A percentile compares a stretch with the other conserved stretches of the same genome.
Conservation (phyloP, 2,329 filamentous ascomycete species). For the Calonectria hawksworthii region DNA sequence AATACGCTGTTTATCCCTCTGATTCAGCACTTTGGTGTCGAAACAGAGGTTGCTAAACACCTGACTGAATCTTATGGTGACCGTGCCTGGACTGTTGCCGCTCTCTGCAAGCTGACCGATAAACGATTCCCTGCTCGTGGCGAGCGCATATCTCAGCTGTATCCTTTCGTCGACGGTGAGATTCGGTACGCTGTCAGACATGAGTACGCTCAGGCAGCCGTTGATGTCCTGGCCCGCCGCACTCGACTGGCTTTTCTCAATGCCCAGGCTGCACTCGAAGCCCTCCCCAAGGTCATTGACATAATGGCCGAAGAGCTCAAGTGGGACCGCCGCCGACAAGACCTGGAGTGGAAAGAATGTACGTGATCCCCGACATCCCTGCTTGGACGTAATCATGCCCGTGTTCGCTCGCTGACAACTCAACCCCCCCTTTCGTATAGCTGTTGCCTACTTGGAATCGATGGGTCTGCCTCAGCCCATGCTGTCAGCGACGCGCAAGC, state of each 20-base stretch:
- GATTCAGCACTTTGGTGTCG: slow-evolving; percentile 92
- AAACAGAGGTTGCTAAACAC: slow-evolving; percentile 93
- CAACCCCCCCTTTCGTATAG: slow-evolving; percentile 52
- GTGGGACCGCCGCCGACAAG: slow-evolving; percentile 81
- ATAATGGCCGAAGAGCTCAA: slow-evolving; percentile 88
- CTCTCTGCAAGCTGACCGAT: slow-evolving; percentile 82
- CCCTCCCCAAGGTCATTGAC: slow-evolving; percentile 87
- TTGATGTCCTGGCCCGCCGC: slow-evolving; percentile 87
- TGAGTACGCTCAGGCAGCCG: slow-evolving; percentile 92
- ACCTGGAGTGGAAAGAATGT: slow-evolving; percentile 85
- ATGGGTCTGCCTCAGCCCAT: slow-evolving; percentile 76
- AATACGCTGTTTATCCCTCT: slow-evolving; percentile 94
- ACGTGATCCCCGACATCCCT: slow-evolving; percentile 50
- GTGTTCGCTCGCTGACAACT: slow-evolving; percentile 17
- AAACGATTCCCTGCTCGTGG: slow-evolving; percentile 87
- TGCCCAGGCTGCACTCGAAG: slow-evolving; percentile 89
- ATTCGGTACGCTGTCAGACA: slow-evolving; percentile 88
- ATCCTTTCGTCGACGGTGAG: slow-evolving; percentile 94
- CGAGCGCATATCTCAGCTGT: slow-evolving; percentile 82
- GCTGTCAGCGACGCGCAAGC: slow-evolving; percentile 68
- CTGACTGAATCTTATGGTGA: slow-evolving; percentile 91
- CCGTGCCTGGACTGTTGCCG: slow-evolving; percentile 90
- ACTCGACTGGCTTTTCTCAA: slow-evolving; percentile 92
- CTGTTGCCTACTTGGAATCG: slow-evolving; percentile 71
- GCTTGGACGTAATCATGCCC: background rate